phyloP scores from a whole-genome alignment of 805 yeast genomes.

The Ogataea angusta region DNA sequence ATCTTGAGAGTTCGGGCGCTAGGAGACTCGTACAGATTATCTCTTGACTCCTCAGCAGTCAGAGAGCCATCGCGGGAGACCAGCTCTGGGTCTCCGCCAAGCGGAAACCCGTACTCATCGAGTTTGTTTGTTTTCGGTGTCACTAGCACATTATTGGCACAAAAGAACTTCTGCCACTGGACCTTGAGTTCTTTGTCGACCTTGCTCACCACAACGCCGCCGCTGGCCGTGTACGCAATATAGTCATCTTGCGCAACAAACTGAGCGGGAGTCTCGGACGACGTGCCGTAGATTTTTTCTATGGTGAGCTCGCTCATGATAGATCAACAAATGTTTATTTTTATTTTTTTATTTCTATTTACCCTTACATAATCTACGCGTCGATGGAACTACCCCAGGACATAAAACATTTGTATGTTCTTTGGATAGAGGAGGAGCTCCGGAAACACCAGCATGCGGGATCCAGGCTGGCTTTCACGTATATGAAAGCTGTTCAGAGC shows the following conservation, averaged over 20 bases:
- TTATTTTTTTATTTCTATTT: slow-evolving; percentile 1
- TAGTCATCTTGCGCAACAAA: slow-evolving; percentile 38
- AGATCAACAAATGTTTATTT: slow-evolving; percentile 12
- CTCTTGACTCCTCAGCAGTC: slow-evolving; percentile 8
- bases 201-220: slow-evolving; percentile 53
- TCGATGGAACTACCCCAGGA: slow-evolving; percentile 44
- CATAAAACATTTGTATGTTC: slow-evolving; percentile 48
- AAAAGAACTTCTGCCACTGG: slow-evolving; percentile 45
- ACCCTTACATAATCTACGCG: slow-evolving; percentile 10
- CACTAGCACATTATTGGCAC: slow-evolving; percentile 38
- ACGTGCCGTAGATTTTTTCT: slow-evolving; percentile 43
- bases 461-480: slow-evolving; percentile 50
- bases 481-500: slow-evolving; percentile 53
- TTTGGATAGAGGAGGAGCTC: slow-evolving; percentile 58
- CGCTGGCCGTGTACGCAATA: slow-evolving; percentile 55
- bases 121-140: slow-evolving; percentile 3
- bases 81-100: slow-evolving; percentile 31
- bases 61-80: slow-evolving; percentile 23
- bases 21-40: slow-evolving; percentile 8
- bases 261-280: slow-evolving; percentile 41
- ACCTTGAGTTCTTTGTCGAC: slow-evolving; percentile 24
- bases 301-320: slow-evolving; percentile 20
- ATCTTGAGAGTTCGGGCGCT: slow-evolving; percentile 12
- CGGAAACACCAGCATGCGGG: slow-evolving; percentile 44
- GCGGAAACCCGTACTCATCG: slow-evolving; percentile 38